Evolutionary conservation across 352 stramenopile genomes (phyloP).

Genomic region (Plasmopara viticola): DNA sequence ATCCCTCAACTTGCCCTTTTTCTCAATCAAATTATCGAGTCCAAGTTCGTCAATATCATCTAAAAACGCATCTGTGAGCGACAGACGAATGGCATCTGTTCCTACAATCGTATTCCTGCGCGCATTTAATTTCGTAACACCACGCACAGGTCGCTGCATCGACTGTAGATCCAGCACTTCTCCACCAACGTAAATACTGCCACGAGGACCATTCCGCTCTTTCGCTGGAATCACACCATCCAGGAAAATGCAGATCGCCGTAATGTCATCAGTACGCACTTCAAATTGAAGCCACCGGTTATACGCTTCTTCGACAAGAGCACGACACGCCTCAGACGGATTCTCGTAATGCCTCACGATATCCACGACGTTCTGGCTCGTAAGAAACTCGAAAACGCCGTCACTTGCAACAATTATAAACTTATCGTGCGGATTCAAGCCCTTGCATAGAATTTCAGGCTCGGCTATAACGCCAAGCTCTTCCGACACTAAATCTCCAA

Average conservation of each 20-base stretch:
- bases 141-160: slow-evolving; percentile 79
- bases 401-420: slow-evolving; percentile 92
- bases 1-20: slow-evolving; percentile 57
- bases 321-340: slow-evolving; percentile 84
- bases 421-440: slow-evolving; percentile 84
- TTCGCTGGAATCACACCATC: slow-evolving; percentile 46
- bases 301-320: slow-evolving; percentile 89
- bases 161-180: slow-evolving; percentile 79
- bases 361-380: slow-evolving; percentile 91
- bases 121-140: slow-evolving; percentile 54
- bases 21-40: slow-evolving; percentile 23
- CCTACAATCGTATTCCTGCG: slow-evolving; percentile 78
- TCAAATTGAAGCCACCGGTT: slow-evolving; percentile 92
- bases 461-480: slow-evolving; percentile 88
- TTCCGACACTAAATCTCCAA: slow-evolving; percentile 93
- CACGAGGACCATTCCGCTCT: slow-evolving; percentile 56
- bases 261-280: slow-evolving; percentile 94
- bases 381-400: slow-evolving; percentile 94
- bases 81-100: slow-evolving; percentile 78
- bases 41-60: slow-evolving; percentile 24
- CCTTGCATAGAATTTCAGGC: slow-evolving; percentile 88
- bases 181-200: slow-evolving; percentile 77
- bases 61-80: slow-evolving; percentile 51
- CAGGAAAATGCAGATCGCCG: slow-evolving; percentile 85
- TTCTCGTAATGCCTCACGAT: slow-evolving; percentile 84